These are phyloP conservation scores for Pseudocohnilembus persalinus DNA, from an alignment of 169 alveolate genomes.

Conservation along the genomic window DNA sequence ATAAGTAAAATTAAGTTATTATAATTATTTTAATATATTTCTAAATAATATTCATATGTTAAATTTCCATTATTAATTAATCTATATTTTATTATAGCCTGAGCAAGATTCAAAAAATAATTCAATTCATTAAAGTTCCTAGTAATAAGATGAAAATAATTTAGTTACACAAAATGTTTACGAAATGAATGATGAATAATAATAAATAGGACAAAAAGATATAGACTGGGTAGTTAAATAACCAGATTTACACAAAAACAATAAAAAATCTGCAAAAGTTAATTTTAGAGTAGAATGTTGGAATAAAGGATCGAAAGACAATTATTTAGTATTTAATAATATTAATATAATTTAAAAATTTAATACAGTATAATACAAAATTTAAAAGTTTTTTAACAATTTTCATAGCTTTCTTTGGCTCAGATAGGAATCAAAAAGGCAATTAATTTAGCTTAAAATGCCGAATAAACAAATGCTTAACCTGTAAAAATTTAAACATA, in stretches of 20 bases:
- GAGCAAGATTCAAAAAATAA: no score
- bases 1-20: no score
- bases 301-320: not conserved
- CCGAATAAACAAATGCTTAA: not conserved
- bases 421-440: not conserved
- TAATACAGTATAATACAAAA: no score
- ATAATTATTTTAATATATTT: no score
- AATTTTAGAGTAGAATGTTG: not conserved
- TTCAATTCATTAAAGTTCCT: no score
- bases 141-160: not conserved
- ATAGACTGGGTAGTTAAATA: not conserved
- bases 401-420: not conserved
- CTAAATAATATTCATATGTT: no score
- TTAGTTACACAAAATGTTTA: not conserved
- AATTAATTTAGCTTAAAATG: not conserved
- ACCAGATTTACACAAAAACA: not conserved
- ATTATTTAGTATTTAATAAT: not conserved
- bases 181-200: not conserved
- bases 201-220: not conserved
- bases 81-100: no score
- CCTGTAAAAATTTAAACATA: not conserved
- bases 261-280: not conserved
- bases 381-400: no score
- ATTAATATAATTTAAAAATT: no score
- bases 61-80: no score